Conservation (phyloP, 2,329 filamentous ascomycete genomes). For the Xylariales sp. region DNA sequence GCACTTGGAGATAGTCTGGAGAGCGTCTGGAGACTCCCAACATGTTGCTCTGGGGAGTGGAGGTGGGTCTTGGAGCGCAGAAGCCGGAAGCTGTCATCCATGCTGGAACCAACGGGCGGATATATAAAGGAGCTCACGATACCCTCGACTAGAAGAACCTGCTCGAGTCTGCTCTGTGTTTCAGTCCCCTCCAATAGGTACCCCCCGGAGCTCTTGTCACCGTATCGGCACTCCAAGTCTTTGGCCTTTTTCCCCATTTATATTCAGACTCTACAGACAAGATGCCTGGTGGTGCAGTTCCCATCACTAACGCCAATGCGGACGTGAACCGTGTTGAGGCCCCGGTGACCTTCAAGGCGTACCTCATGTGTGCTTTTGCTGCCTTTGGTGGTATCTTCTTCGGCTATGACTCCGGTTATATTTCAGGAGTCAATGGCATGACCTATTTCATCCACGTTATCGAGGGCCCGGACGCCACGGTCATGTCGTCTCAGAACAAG, state of each 20-base stretch:
- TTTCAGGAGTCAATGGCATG: conserved; percentile 35
- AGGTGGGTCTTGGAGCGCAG: not conserved
- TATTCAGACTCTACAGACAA: no score
- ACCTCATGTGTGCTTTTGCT: conserved; percentile 65
- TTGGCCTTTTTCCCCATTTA: conserved; percentile 5
- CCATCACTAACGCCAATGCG: conserved; percentile 30
- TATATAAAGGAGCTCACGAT: conserved; percentile 6
- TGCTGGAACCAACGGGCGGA: not conserved
- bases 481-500: conserved; percentile 37
- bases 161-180: not conserved
- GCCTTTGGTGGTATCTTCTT: conserved; percentile 73
- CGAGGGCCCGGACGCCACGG: conserved; percentile 26
- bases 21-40: not conserved
- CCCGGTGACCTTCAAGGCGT: conserved; percentile 64
- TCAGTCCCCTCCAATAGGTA: conserved; percentile 2
- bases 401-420: conserved; percentile 67
- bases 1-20: not conserved
- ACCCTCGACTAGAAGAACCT: not conserved
- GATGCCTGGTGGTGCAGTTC: conserved; percentile 8
- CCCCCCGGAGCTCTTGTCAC: not conserved
- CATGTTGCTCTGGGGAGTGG: not conserved
- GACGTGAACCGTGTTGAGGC: conserved; percentile 61
- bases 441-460: conserved; percentile 28
- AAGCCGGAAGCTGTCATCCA: not conserved
- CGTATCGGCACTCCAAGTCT: not conserved